Conservation (phyloP, 1,139 yeast genomes). For the Lodderomyces beijingensis region DNA sequence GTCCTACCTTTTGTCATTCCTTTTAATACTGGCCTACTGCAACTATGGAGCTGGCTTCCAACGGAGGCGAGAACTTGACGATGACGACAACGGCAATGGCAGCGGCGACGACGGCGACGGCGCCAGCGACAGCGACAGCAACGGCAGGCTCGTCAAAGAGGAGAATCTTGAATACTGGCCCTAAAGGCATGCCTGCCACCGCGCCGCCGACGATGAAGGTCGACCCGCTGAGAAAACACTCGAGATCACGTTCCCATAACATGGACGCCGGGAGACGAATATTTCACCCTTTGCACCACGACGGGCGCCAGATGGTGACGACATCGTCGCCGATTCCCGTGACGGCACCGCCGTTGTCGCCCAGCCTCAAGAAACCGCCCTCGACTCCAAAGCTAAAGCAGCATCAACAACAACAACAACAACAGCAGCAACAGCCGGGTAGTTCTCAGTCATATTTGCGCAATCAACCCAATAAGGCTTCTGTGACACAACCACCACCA, state of each 20-base stretch:
- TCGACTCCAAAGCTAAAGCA: background rate
- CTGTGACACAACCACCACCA: background rate
- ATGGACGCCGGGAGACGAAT: constrained; percentile 5
- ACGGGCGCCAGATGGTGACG: constrained; percentile 4
- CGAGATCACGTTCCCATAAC: constrained; percentile 11
- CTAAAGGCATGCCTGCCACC: too few relatives aligned
- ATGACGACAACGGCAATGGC: constrained; percentile 1
- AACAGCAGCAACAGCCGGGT: too few relatives aligned
- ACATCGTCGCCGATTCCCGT: constrained; percentile 4
- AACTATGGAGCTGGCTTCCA: too few relatives aligned
- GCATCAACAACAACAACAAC: background rate
- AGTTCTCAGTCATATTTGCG: too few relatives aligned
- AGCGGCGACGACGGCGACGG: too few relatives aligned
- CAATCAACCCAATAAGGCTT: too few relatives aligned
- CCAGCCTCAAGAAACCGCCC: constrained; percentile 2
- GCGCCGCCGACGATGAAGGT: too few relatives aligned
- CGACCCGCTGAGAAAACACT: constrained; percentile 2
- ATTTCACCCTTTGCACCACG: constrained; percentile 12
- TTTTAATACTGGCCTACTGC: too few relatives aligned
- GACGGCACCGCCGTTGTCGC: constrained; percentile 5
- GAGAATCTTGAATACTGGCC: too few relatives aligned
- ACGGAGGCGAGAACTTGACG: too few relatives aligned
- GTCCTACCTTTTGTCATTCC: too few relatives aligned
- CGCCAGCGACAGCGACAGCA: background rate
- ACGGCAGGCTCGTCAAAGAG: background rate